phyloP scores from a whole-genome alignment of 2,329 filamentous ascomycete species.

The Xylariomycetidae sp. region DNA sequence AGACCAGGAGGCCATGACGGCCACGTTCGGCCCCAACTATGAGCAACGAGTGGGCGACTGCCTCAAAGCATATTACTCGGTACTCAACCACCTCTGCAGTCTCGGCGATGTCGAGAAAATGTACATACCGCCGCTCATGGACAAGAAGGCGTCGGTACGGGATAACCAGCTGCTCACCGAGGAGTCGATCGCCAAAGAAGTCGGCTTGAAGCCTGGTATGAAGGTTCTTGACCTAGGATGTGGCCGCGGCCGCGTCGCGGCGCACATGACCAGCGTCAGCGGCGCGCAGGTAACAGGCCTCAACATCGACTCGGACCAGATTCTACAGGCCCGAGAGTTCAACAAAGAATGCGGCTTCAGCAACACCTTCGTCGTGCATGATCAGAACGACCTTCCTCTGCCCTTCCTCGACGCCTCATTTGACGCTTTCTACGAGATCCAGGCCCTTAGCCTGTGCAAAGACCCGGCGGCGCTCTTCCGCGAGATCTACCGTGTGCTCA shows the following conservation, averaged over 20 bases:
- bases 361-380: slow-evolving; percentile 43
- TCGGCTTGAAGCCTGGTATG: slow-evolving; percentile 38
- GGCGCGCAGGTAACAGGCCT: slow-evolving; percentile 43
- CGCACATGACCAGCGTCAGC: slow-evolving; percentile 44
- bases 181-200: slow-evolving; percentile 40
- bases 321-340: slow-evolving; percentile 26
- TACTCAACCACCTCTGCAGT: slow-evolving; percentile 48
- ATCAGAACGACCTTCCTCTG: slow-evolving; percentile 46
- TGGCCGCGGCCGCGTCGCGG: slow-evolving; percentile 46
- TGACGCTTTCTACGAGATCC: slow-evolving; percentile 53
- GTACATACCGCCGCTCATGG: slow-evolving; percentile 51
- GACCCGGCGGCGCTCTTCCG: slow-evolving; percentile 39
- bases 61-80: slow-evolving; percentile 46
- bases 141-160: slow-evolving; percentile 39
- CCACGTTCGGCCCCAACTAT: slow-evolving; percentile 41
- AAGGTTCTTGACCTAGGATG: slow-evolving; percentile 46
- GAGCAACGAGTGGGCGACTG: slow-evolving; percentile 44
- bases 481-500: slow-evolving; percentile 43
- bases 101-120: slow-evolving; percentile 52
- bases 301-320: slow-evolving; percentile 49
- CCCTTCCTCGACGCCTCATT: slow-evolving; percentile 43
- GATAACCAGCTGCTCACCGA: slow-evolving; percentile 50
- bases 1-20: slow-evolving; percentile 41
- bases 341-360: slow-evolving; percentile 25
- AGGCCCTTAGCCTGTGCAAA: slow-evolving; percentile 47